phyloP scores from a whole-genome alignment of 2,329 filamentous ascomycete species.

The Chrysoporthe deuterocubensis region DNA sequence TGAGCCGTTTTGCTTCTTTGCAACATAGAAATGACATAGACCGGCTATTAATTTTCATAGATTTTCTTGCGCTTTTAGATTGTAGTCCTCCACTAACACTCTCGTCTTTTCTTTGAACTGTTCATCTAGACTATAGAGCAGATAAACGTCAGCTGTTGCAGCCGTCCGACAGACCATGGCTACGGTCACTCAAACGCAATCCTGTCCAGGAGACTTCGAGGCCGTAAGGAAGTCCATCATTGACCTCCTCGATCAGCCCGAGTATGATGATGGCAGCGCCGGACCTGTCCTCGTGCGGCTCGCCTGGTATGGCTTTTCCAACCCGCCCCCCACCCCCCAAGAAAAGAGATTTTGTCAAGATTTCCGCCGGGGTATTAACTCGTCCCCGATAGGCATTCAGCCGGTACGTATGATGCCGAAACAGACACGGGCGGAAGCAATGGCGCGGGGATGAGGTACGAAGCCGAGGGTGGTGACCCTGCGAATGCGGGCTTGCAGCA shows the following conservation, averaged over 20 bases:
- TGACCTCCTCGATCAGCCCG: conserved; percentile 60
- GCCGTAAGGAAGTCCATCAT: conserved; percentile 59
- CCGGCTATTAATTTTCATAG: not conserved
- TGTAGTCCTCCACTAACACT: not conserved
- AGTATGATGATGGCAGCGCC: conserved; percentile 67
- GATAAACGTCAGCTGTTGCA: not conserved
- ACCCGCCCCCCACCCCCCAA: not conserved
- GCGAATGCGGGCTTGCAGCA: conserved; percentile 68
- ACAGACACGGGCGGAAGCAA: conserved; percentile 67
- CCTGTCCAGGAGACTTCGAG: conserved; percentile 61
- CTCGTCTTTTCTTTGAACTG: not conserved
- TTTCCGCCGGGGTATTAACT: conserved; percentile 7
- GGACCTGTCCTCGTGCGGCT: conserved; percentile 67
- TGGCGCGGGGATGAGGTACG: conserved; percentile 69
- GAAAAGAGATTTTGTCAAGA: too few species aligned
- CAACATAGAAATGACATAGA: not conserved
- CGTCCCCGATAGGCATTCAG: conserved; percentile 55
- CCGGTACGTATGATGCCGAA: conserved; percentile 63
- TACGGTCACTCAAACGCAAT: conserved; percentile 7
- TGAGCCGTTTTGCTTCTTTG: not conserved
- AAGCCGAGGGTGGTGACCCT: conserved; percentile 65
- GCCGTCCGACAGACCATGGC: conserved; percentile 12
- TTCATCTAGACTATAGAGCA: not conserved
- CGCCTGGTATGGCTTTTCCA: conserved; percentile 54
- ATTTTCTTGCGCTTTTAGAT: not conserved